Conservation (phyloP, 139 green algal genomes). For the Micromonas pusilla region DNA sequence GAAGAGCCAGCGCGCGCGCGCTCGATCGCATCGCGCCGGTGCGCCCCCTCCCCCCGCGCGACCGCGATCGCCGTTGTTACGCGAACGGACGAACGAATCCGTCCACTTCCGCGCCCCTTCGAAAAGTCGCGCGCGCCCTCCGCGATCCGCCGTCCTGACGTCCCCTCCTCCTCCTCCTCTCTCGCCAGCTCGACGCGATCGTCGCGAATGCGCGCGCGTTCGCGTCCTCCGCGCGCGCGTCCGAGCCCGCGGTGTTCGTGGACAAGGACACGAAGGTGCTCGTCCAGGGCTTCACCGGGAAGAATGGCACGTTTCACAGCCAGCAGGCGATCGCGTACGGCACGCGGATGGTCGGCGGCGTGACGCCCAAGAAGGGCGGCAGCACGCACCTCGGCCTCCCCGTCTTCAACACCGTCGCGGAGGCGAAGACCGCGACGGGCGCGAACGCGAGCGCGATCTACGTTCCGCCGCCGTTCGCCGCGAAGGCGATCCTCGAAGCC, state of each 20-base stretch:
- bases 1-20: too few relatives aligned
- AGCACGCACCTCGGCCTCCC: constrained; percentile 88
- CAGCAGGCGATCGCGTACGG: constrained; percentile 97
- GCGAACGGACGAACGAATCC: too few relatives aligned
- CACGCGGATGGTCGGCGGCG: constrained; percentile 95
- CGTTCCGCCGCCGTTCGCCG: constrained; percentile 89
- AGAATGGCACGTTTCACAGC: constrained; percentile 97
- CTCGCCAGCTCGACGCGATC: too few relatives aligned
- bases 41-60: too few relatives aligned
- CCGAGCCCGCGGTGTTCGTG: constrained; percentile 85
- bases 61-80: too few relatives aligned
- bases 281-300: constrained; percentile 83
- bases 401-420: constrained; percentile 83
- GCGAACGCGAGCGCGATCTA: constrained; percentile 87
- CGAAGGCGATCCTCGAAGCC: constrained; percentile 87
- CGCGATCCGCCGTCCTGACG: too few relatives aligned
- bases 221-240: neutral
- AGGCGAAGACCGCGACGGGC: constrained; percentile 69
- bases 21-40: too few relatives aligned
- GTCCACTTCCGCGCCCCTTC: too few relatives aligned
- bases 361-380: constrained; percentile 94
- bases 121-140: too few relatives aligned
- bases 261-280: constrained; percentile 88
- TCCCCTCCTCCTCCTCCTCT: too few relatives aligned
- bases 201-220: neutral